Base-by-base conservation (phyloP, 2,329 filamentous ascomycete species). In the Gyromitra esculenta region DNA sequence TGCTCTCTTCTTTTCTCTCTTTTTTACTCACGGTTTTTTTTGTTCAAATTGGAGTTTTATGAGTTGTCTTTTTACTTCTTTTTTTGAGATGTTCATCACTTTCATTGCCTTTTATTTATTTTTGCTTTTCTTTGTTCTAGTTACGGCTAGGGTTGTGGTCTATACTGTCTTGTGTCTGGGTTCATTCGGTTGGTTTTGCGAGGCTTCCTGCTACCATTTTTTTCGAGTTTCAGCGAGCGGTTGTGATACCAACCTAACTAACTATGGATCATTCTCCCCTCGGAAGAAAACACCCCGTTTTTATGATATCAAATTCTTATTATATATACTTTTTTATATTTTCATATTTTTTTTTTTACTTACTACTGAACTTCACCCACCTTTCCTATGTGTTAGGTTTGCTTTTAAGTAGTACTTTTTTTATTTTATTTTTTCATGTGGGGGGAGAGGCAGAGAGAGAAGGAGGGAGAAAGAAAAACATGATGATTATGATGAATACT, bases 131-230 rank as follows among this genome's bases (percentile, higher is more conserved):
- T 64, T 50, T 70, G 41, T 63, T 50, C 50, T 65, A 50, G 48
- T 64, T 69, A 54, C 57, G 37, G 35, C 41, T 74, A 64, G 67
- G 37, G 39, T 31, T 57, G 54, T 57, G 67, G 56, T 57, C 13
- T 72, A 37, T 67, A 56, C 21, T 68, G 65, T 75, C 43, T 75
- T 65, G 65, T 68, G 65, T 75, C 43, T 75, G 65, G 72, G 72
- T 75, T 63, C 43, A 56, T 67, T 63, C 37, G 63, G 39, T 72
- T 59, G 63, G 65, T 56, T 25, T 67, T 56, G 50, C 56, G 48
- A 50, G 21, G 65, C 64, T 54, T 45, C 25, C 43, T 54, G 13
- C 68, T 68, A 5, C 21, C 52, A n/a, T 59, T 54, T 52, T 3
- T 35, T 52, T 67, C 39, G 43, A 45, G 43, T 68, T 69, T 74